phyloP scores from a whole-genome alignment of 345 rosid species.

The Raphanus raphanistrum region DNA sequence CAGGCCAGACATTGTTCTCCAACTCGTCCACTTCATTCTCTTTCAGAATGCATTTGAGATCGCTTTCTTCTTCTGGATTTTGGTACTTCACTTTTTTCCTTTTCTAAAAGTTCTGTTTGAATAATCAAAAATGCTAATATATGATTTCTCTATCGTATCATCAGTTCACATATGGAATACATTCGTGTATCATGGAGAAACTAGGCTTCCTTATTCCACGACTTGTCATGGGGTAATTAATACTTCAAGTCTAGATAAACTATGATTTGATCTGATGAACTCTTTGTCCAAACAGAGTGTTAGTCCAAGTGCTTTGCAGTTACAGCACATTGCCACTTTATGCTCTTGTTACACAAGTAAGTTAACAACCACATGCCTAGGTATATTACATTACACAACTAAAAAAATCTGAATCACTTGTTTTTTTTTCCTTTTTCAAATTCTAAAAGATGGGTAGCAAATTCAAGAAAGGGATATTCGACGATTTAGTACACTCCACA shows the following conservation, averaged over 20 bases:
- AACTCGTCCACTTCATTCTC: slow-evolving; percentile 76
- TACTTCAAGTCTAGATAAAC: neutral
- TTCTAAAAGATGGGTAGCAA: slow-evolving; percentile 66
- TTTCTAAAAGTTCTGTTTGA: neutral
- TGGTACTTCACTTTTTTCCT: slow-evolving; percentile 43
- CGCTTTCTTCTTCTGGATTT: slow-evolving; percentile 88
- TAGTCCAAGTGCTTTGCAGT: slow-evolving; percentile 88
- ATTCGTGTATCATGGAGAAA: slow-evolving; percentile 82
- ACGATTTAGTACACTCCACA: slow-evolving; percentile 20
- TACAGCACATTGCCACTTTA: slow-evolving; percentile 82
- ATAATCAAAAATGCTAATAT: neutral
- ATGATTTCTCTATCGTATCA: slow-evolving; percentile 12
- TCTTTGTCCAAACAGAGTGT: slow-evolving; percentile 48
- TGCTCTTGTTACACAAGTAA: slow-evolving; percentile 73
- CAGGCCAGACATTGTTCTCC: slow-evolving; percentile 49
- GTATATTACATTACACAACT: neutral
- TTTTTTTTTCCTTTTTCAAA: neutral
- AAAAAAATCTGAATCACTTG: neutral
- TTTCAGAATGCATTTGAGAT: slow-evolving; percentile 86
- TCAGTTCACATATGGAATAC: slow-evolving; percentile 68
- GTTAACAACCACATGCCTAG: neutral
- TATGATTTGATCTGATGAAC: neutral
- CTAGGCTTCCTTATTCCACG: slow-evolving; percentile 62
- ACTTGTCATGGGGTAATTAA: slow-evolving; percentile 69
- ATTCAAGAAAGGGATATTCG: slow-evolving; percentile 56